Evolutionary conservation across 2,329 filamentous ascomycete species (phyloP).

Genomic region (Trichophyton benhamiae): DNA sequence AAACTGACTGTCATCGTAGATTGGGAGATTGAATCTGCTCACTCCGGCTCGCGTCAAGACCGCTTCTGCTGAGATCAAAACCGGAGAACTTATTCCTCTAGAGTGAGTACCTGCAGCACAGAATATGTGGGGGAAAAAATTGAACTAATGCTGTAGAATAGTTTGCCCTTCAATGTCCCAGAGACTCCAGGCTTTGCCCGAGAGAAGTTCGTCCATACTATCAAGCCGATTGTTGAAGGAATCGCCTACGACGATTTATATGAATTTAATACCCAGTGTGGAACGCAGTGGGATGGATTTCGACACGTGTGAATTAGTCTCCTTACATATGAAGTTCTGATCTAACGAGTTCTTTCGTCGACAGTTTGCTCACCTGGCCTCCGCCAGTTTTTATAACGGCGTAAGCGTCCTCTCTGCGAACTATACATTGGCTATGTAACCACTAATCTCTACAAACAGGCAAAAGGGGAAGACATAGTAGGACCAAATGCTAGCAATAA

Average conservation of each 20-base stretch:
- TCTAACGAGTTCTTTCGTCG: slow-evolving; percentile 1
- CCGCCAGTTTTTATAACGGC: slow-evolving; percentile 32
- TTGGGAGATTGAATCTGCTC: slow-evolving; percentile 42
- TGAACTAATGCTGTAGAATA: slow-evolving; percentile 13
- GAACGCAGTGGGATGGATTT: slow-evolving; percentile 41
- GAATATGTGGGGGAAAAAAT: background rate
- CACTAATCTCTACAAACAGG: slow-evolving; percentile 12
- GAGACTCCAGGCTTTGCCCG: slow-evolving; percentile 42
- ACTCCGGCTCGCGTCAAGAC: slow-evolving; percentile 44
- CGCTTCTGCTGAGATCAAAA: slow-evolving; percentile 42
- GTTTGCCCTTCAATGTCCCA: slow-evolving; percentile 42
- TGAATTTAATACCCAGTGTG: slow-evolving; percentile 38
- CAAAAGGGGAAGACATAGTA: slow-evolving; percentile 25
- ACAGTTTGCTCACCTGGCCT: slow-evolving; percentile 29
- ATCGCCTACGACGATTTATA: slow-evolving; percentile 36
- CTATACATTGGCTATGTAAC: background rate
- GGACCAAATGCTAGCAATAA: slow-evolving; percentile 25
- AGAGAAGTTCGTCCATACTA: slow-evolving; percentile 43
- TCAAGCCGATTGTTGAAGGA: slow-evolving; percentile 32
- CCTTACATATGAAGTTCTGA: background rate
- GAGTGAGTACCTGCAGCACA: slow-evolving; percentile 30
- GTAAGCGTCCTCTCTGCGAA: slow-evolving; percentile 14
- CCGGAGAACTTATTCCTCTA: slow-evolving; percentile 44
- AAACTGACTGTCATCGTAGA: slow-evolving; percentile 10
- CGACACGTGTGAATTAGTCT: slow-evolving; percentile 28